Conservation (phyloP, 31 red algal species). For the Porphyra umbilicalis region DNA sequence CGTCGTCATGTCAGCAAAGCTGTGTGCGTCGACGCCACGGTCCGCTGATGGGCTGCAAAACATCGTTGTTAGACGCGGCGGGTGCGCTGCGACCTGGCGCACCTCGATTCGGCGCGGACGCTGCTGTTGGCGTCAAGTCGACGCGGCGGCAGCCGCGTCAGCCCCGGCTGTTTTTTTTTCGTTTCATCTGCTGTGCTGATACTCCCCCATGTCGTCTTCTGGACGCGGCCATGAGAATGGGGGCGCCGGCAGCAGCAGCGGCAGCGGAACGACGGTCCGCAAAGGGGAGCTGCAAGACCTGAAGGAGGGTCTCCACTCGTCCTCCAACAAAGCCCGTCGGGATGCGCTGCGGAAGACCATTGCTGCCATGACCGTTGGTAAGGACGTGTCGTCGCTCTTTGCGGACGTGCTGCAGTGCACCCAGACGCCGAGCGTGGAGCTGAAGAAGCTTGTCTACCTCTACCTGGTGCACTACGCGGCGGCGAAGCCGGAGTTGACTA, state of each 20-base stretch:
- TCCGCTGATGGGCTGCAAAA: too few species aligned
- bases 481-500: slow-evolving; percentile 74
- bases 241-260: background rate
- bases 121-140: background rate
- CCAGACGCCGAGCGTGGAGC: slow-evolving; percentile 52
- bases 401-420: slow-evolving; percentile 93
- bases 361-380: slow-evolving; percentile 84
- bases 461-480: slow-evolving; percentile 96
- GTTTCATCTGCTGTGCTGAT: background rate
- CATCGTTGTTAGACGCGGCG: too few species aligned
- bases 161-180: background rate
- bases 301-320: background rate
- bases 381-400: slow-evolving; percentile 77
- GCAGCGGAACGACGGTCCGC: background rate
- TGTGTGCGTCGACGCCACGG: too few species aligned
- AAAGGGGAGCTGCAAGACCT: background rate
- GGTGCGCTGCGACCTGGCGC: too few species aligned
- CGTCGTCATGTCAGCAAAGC: too few species aligned
- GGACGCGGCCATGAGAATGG: background rate
- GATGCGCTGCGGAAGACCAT: slow-evolving; percentile 92
- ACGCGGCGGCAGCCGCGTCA: background rate
- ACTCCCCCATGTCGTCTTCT: background rate
- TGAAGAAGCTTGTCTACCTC: slow-evolving; percentile 92
- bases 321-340: slow-evolving; percentile 50
- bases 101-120: too few species aligned